Conservation (phyloP, 345 rosid genomes). For the Hevea brasiliensis region DNA sequence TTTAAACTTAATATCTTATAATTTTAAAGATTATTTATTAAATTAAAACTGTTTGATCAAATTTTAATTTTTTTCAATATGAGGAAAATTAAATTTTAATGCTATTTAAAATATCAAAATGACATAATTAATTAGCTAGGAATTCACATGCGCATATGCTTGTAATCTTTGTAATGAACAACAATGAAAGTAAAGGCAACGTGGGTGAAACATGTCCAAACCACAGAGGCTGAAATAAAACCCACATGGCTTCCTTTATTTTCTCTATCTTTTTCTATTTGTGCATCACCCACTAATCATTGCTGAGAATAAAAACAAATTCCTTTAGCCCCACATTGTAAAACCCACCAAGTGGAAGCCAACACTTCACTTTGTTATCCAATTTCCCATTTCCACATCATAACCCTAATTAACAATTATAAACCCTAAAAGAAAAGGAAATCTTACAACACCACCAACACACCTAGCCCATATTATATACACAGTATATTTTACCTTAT, state of each 20-base stretch:
- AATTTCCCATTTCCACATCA: slow-evolving; percentile 10
- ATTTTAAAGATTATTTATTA: no score
- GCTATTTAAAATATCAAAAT: no score
- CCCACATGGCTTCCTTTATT: slow-evolving; percentile 21
- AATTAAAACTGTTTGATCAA: no score
- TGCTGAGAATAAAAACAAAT: slow-evolving; percentile 42
- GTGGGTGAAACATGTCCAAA: slow-evolving; percentile 31
- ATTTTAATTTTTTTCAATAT: no score
- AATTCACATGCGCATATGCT: no score
- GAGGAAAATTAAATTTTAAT: no score
- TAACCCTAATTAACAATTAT: background rate
- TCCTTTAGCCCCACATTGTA: slow-evolving; percentile 26
- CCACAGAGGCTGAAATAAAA: background rate
- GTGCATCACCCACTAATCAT: slow-evolving; percentile 39
- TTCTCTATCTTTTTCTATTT: background rate
- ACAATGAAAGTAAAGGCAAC: slow-evolving; percentile 4
- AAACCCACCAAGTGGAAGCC: slow-evolving; percentile 34
- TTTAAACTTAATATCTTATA: no score
- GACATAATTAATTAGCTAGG: no score
- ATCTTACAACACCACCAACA: background rate
- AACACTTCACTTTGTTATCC: slow-evolving; percentile 28
- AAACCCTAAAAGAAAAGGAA: background rate
- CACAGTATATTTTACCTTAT: background rate
- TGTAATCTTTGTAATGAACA: background rate
- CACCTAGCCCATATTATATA: background rate